These are phyloP conservation scores for Beauveria sp. DNA, from an alignment of 2,329 filamentous ascomycete species.

Conservation along the genomic window DNA sequence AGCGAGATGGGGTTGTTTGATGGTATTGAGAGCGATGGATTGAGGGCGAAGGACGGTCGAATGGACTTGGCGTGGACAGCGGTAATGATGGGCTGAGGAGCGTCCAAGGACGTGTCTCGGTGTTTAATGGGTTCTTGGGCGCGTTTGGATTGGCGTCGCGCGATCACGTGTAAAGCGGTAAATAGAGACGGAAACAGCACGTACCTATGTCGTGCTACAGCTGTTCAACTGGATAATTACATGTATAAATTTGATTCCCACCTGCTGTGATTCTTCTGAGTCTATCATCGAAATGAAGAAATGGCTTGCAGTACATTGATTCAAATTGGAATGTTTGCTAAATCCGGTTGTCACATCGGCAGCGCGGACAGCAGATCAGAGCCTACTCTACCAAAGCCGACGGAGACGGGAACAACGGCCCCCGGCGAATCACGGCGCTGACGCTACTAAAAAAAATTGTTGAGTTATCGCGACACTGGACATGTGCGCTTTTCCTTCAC, in stretches of 20 bases:
- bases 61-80: not conserved
- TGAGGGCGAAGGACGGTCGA: not conserved
- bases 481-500: not conserved
- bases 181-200: not conserved
- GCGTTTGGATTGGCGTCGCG: conserved; percentile 17
- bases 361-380: not conserved
- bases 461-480: conserved; percentile 9
- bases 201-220: not conserved
- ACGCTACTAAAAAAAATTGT: conserved; percentile 12
- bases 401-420: conserved; percentile 7
- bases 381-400: not conserved
- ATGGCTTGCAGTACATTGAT: too few species aligned
- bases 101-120: not conserved
- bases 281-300: too few species aligned
- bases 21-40: not conserved
- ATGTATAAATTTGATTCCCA: too few species aligned
- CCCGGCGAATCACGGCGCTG: conserved; percentile 16
- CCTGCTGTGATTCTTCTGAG: too few species aligned
- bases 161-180: conserved; percentile 22
- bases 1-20: not conserved
- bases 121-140: conserved; percentile 7
- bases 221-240: too few species aligned
- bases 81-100: not conserved
- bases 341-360: not conserved
- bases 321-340: too few species aligned